Evolutionary conservation across 2,329 filamentous ascomycete genomes (phyloP).

Genomic region (Myriosclerotinia scirpicola): DNA sequence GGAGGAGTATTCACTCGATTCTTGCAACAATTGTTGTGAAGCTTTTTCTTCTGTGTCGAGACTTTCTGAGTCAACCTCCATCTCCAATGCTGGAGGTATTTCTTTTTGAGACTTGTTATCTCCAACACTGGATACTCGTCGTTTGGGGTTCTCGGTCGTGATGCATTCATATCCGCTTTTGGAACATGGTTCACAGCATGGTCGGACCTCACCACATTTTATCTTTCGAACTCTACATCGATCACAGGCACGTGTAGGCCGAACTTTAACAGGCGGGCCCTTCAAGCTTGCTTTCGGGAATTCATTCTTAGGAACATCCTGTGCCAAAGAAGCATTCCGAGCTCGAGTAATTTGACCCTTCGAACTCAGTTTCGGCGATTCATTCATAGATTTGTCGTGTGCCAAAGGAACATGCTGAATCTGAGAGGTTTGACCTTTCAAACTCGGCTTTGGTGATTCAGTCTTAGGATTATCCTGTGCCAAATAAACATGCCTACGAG

Average conservation of each 20-base stretch:
- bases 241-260: neutral
- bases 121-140: neutral
- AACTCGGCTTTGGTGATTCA: neutral
- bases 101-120: neutral
- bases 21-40: conserved; percentile 22
- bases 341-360: neutral
- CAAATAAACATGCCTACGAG: conserved; percentile 12
- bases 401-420: neutral
- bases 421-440: neutral
- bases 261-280: neutral
- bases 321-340: neutral
- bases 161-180: conserved; percentile 6
- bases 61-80: conserved; percentile 16
- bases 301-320: neutral
- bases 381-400: neutral
- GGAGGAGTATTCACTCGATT: conserved; percentile 22
- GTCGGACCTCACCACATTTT: conserved; percentile 4
- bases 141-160: neutral
- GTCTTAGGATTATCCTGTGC: neutral
- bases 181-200: conserved; percentile 11
- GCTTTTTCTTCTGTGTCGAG: conserved; percentile 13
- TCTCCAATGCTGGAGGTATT: neutral
- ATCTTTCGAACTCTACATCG: conserved; percentile 9
- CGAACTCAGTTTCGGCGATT: neutral
- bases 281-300: neutral